Percentiles rank a stretch among this genome's conserved stretches.
These are phyloP conservation scores for Nakazawaea holstii DNA, from an alignment of 805 yeast species.

Conservation along the genomic window DNA sequence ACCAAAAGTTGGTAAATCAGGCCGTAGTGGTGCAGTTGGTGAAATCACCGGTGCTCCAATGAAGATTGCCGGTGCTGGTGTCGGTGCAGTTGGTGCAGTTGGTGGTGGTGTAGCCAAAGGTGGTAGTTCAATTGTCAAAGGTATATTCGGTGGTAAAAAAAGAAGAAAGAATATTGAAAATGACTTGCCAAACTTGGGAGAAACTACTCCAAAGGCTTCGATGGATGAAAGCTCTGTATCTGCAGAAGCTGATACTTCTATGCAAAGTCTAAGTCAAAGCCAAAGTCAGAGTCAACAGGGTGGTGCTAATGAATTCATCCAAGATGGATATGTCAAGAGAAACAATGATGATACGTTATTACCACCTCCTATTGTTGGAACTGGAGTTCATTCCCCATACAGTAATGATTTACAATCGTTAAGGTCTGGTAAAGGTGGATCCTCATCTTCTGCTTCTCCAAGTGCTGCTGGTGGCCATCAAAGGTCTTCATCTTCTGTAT, in stretches of 20 bases:
- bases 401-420: slow-evolving; percentile 29
- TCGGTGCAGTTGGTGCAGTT: slow-evolving; percentile 31
- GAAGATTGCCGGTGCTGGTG: slow-evolving; percentile 39
- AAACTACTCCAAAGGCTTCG: slow-evolving; percentile 3
- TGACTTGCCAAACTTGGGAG: slow-evolving; percentile 8
- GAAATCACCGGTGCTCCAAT: slow-evolving; percentile 41
- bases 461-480: slow-evolving; percentile 3
- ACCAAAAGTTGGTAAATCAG: slow-evolving; percentile 45
- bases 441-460: slow-evolving; percentile 10
- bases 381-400: slow-evolving; percentile 14
- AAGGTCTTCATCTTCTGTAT: slow-evolving; percentile 23
- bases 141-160: slow-evolving; percentile 33
- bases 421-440: slow-evolving; percentile 26
- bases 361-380: slow-evolving; percentile 13
- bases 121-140: slow-evolving; percentile 42
- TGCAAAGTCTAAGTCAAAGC: too few relatives aligned
- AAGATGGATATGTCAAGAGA: slow-evolving; percentile 36
- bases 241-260: slow-evolving; percentile 22
- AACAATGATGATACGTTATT: slow-evolving; percentile 10
- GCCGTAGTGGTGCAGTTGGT: slow-evolving; percentile 38
- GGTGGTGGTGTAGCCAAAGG: slow-evolving; percentile 35
- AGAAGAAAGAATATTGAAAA: slow-evolving; percentile 6
- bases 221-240: slow-evolving; percentile 17
- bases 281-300: too few relatives aligned
- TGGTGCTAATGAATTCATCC: slow-evolving; percentile 36